Percentiles rank a stretch among this genome's conserved stretches.
phyloP scores from a whole-genome alignment of 257 asterid genomes.

The Fraxinus americana region DNA sequence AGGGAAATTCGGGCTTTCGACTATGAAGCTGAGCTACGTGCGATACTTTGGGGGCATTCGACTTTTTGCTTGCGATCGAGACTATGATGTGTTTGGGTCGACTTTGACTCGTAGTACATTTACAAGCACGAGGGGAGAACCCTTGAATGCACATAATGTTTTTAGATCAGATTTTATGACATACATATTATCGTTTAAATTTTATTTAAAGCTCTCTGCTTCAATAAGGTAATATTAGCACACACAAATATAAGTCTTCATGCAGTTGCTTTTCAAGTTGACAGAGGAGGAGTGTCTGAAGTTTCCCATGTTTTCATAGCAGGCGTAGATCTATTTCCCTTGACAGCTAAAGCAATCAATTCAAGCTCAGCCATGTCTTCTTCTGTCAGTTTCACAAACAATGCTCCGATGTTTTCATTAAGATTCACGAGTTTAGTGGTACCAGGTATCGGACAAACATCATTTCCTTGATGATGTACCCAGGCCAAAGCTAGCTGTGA shows the following conservation, averaged over 20 bases:
- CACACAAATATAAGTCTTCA: not conserved
- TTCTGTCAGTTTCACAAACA: constrained; percentile 30
- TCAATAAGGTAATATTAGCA: too few species aligned
- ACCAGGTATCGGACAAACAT: constrained; percentile 36
- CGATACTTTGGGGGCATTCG: too few species aligned
- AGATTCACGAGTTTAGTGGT: constrained; percentile 32
- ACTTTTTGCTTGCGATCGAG: too few species aligned
- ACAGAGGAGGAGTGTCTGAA: constrained; percentile 37
- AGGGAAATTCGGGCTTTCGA: too few species aligned
- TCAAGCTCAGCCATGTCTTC: constrained; percentile 43
- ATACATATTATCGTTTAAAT: too few species aligned
- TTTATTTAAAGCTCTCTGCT: too few species aligned
- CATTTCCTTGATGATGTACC: constrained; percentile 41
- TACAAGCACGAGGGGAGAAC: too few species aligned
- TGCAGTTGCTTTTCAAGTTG: constrained; percentile 27
- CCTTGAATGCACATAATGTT: too few species aligned
- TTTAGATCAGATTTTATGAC: too few species aligned
- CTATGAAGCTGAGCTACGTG: too few species aligned
- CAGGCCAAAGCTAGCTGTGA: constrained; percentile 43
- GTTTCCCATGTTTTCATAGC: constrained; percentile 22
- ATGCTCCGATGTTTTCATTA: constrained; percentile 31
- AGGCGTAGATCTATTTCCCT: constrained; percentile 32
- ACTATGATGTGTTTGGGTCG: too few species aligned
- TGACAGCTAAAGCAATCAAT: constrained; percentile 30
- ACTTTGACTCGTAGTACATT: too few species aligned